These are phyloP conservation scores for Saccharomyces pastorianus DNA, from an alignment of 1,139 yeast species.

Conservation along the genomic window DNA sequence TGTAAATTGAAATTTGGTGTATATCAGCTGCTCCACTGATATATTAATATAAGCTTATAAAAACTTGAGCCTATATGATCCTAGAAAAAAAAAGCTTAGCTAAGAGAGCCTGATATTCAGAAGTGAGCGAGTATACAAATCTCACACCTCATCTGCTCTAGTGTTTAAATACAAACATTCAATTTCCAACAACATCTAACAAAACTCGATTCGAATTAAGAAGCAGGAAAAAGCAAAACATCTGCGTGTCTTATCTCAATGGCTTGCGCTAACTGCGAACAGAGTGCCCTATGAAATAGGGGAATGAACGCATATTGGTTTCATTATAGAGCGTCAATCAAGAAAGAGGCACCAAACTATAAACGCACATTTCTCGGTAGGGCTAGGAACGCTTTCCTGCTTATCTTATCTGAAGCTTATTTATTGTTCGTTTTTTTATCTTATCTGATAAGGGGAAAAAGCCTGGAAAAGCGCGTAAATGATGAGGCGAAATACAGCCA, in stretches of 20 bases:
- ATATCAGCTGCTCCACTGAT: background rate
- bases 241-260: background rate
- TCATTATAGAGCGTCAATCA: background rate
- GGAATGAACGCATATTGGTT: background rate
- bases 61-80: background rate
- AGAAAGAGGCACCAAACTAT: background rate
- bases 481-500: background rate
- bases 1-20: background rate
- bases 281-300: background rate
- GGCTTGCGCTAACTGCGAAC: background rate
- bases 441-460: background rate
- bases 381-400: background rate
- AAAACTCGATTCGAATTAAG: background rate
- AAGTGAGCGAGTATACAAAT: background rate
- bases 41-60: background rate
- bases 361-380: background rate
- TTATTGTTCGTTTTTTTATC: background rate
- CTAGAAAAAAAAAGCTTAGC: background rate
- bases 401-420: background rate
- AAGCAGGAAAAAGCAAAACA: background rate
- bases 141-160: background rate
- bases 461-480: background rate
- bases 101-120: background rate
- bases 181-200: background rate
- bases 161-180: background rate